A percentile compares a stretch with the other conserved stretches of the same genome.
Evolutionary conservation across 2,329 filamentous ascomycete species (phyloP).

Genomic region (Xylariaceae sp.): DNA sequence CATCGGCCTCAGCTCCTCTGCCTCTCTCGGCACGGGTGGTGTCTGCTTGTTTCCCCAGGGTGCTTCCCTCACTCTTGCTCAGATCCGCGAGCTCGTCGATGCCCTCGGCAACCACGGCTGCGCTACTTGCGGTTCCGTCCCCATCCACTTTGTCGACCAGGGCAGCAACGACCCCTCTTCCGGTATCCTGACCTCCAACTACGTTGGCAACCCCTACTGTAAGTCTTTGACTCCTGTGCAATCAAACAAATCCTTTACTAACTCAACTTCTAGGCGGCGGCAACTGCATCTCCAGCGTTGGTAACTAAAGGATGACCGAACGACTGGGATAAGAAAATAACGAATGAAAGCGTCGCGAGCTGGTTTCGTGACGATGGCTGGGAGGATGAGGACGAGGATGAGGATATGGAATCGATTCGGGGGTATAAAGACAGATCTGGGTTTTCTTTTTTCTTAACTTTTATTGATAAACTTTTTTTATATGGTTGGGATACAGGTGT

Average conservation of each 20-base stretch:
- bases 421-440: too few species aligned
- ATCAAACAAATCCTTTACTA: too few species aligned
- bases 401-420: too few species aligned
- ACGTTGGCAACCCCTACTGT: constrained; percentile 7
- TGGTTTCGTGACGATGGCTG: too few species aligned
- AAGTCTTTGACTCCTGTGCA: neutral
- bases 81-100: constrained; percentile 18
- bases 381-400: too few species aligned
- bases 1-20: constrained; percentile 2
- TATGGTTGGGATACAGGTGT: too few species aligned
- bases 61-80: constrained; percentile 13
- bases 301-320: too few species aligned
- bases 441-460: too few species aligned
- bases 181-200: constrained; percentile 21
- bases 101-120: constrained; percentile 18
- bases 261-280: neutral
- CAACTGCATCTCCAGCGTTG: neutral
- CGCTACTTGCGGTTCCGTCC: constrained; percentile 18
- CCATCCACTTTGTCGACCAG: constrained; percentile 20
- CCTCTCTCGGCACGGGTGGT: constrained; percentile 11
- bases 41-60: constrained; percentile 20
- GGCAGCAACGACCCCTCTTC: constrained; percentile 17
- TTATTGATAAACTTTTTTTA: too few species aligned
- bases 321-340: too few species aligned
- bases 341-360: too few species aligned